These are phyloP conservation scores for Colletotrichum tamarilloi DNA, from an alignment of 2,329 filamentous ascomycete genomes.

Conservation along the genomic window DNA sequence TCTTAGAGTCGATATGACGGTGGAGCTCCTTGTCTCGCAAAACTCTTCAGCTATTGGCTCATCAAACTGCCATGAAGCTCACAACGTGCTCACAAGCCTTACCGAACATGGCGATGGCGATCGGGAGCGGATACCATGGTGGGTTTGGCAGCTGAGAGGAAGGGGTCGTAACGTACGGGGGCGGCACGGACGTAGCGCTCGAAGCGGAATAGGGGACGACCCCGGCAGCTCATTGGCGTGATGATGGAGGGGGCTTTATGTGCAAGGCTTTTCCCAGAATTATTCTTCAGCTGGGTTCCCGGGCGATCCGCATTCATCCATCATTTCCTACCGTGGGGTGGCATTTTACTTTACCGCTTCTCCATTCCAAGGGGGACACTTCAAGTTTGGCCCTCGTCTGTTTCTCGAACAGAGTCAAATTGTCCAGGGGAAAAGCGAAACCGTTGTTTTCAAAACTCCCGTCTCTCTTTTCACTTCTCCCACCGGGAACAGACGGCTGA, in stretches of 20 bases:
- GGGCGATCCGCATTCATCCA: slow-evolving; percentile 12
- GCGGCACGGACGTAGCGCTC: slow-evolving; percentile 16
- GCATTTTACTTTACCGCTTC: background rate
- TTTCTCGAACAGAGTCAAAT: background rate
- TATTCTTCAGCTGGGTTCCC: slow-evolving; percentile 18
- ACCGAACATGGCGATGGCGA: background rate
- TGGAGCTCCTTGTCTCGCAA: background rate
- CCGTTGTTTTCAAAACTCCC: background rate
- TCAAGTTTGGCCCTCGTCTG: background rate
- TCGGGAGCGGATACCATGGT: background rate
- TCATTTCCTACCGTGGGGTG: slow-evolving; percentile 2
- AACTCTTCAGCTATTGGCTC: background rate
- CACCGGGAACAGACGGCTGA: background rate
- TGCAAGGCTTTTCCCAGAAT: slow-evolving; percentile 19
- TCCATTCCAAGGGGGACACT: background rate
- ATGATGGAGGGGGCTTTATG: background rate
- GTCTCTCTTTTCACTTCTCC: background rate
- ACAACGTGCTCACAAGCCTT: background rate
- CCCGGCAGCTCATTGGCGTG: background rate
- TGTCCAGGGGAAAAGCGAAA: background rate
- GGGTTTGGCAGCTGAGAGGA: background rate
- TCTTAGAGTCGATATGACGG: background rate
- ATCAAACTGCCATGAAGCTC: background rate
- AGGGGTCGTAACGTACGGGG: background rate
- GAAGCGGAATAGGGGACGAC: slow-evolving; percentile 4